Evolutionary conservation across 441 rosid genomes (phyloP), one percentile per base, ranked within the genome.

Genomic region (Manihot esculenta): DNA sequence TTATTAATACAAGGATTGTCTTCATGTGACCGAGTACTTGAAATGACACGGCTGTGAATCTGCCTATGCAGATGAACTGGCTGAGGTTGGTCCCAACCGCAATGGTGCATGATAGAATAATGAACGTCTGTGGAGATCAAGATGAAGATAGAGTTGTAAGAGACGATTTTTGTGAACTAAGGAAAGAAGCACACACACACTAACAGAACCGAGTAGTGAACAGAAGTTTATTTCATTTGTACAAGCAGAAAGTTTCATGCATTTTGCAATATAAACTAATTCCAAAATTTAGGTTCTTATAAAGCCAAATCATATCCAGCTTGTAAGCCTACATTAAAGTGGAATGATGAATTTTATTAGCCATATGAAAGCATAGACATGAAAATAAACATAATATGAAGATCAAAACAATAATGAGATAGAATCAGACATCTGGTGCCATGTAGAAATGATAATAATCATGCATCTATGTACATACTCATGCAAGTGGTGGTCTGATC

Each of bases 1-100:
- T 63, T 50, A 86, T 80, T 80, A 93, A 81, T 48, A 93, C 98
- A 1, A 93, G 86, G 48, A 93, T 86, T 10, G 98, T 93, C 85
- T 93, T 93, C 98, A 93, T 93, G 75, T 93, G 97, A 64, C 98
- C 98, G 9, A 93, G 86, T 33, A 93, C 97, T 87, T 91, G 97
- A 84, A 93, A 93, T 2, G 97, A 83, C 30, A 93, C 98, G 0
- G 98, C 97, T 2, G 97, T 86, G 73, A 89, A 91, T 78, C 97
- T 88, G 68, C 98, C 97, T 1, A 93, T 89, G 84, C 98, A 93
- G 57, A 93, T 91, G 89, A 93, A 93, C 35, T 93, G 98, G 84
- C 97, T 93, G 60, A 91, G 97, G 81, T 93, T 93, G 62, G 98
- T 93, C 15, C 98, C 98, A 0, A 91, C 97, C 0, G 97, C 97